Conservation (phyloP, 2,329 filamentous ascomycete genomes). For the Fusarium armeniacum region DNA sequence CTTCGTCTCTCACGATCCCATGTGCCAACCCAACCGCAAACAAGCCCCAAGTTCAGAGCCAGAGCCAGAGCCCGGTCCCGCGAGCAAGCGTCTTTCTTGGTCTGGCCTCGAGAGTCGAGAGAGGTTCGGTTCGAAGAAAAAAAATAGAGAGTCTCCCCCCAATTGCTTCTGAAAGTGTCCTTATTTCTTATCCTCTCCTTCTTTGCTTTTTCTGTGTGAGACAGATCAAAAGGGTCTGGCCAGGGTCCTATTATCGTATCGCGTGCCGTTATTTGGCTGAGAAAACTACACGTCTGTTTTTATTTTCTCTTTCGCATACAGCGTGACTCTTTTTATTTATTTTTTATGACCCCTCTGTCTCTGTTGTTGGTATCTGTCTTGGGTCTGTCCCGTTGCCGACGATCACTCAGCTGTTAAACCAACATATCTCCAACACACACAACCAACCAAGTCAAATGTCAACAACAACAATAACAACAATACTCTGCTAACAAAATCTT, state of each 20-base stretch:
- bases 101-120: background rate
- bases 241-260: slow-evolving; percentile 27
- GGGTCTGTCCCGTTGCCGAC: slow-evolving; percentile 20
- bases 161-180: slow-evolving; percentile 28
- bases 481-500: slow-evolving; percentile 1
- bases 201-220: slow-evolving; percentile 28
- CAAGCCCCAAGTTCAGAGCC: background rate
- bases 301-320: slow-evolving; percentile 6
- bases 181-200: slow-evolving; percentile 4
- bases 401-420: slow-evolving; percentile 19
- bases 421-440: slow-evolving; percentile 14
- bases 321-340: slow-evolving; percentile 15
- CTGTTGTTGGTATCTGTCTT: background rate
- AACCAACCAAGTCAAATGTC: slow-evolving; percentile 12
- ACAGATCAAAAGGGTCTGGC: slow-evolving; percentile 31
- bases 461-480: slow-evolving; percentile 21
- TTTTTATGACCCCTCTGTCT: slow-evolving; percentile 25
- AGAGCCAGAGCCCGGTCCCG: slow-evolving; percentile 13
- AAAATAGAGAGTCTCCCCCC: slow-evolving; percentile 16
- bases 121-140: background rate
- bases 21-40: slow-evolving; percentile 27
- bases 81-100: slow-evolving; percentile 35
- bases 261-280: slow-evolving; percentile 13
- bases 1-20: slow-evolving; percentile 12
- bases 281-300: slow-evolving; percentile 27